phyloP scores from a whole-genome alignment of 257 asterid genomes.

The Penstemon barbatus region DNA sequence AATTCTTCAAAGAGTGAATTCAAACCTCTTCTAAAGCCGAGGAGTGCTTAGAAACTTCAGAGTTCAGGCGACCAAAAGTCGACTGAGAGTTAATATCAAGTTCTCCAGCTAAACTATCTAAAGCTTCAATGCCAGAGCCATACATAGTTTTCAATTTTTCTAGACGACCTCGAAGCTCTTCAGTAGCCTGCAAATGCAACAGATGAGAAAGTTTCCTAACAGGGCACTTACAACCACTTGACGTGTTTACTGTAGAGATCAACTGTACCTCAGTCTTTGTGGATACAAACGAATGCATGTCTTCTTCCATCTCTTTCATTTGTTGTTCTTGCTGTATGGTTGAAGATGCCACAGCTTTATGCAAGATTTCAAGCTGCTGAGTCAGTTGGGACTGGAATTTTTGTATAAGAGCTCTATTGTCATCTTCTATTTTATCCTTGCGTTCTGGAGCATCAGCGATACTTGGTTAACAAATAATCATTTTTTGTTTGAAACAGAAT shows the following conservation, averaged over 20 bases:
- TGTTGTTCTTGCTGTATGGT: conserved; percentile 88
- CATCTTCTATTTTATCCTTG: conserved; percentile 92
- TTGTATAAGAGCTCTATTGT: conserved; percentile 72
- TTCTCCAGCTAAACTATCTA: conserved; percentile 78
- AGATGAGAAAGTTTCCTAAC: conserved; percentile 16
- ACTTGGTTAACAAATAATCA: conserved; percentile 22
- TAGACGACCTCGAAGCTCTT: conserved; percentile 70
- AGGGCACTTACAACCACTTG: conserved; percentile 21
- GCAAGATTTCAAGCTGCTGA: conserved; percentile 84
- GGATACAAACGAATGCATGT: conserved; percentile 90
- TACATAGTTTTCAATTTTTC: conserved; percentile 73
- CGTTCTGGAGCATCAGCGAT: conserved; percentile 56
- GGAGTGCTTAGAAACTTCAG: conserved; percentile 87
- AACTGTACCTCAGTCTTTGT: conserved; percentile 73
- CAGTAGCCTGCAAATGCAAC: conserved; percentile 68
- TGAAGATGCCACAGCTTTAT: conserved; percentile 80
- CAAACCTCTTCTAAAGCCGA: conserved; percentile 78
- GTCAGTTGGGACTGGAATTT: conserved; percentile 81
- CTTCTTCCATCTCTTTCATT: conserved; percentile 90
- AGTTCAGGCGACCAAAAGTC: conserved; percentile 69
- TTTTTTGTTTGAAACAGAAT: background rate
- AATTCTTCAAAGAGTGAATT: conserved; percentile 23
- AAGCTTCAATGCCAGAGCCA: conserved; percentile 76
- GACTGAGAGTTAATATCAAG: conserved; percentile 70
- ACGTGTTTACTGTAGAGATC: conserved; percentile 18